Evolutionary conservation across 106 monocot species (phyloP).

Genomic region (Hemerocallis citrina): DNA sequence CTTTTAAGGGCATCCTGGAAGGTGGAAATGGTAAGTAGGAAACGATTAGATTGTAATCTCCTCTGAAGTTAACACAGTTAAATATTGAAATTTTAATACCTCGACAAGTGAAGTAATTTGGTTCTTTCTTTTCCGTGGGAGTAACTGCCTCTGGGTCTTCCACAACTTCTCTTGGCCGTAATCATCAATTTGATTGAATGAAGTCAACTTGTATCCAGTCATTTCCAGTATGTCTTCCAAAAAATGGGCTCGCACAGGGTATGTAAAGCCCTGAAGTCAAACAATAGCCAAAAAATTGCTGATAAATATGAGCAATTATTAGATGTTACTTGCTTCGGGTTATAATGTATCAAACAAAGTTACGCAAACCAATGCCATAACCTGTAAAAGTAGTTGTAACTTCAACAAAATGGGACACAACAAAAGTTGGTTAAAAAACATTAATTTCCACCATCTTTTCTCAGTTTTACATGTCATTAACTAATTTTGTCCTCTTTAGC

Average conservation of each 20-base stretch:
- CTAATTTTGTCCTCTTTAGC: background rate
- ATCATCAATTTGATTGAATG: constrained; percentile 95
- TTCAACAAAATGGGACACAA: background rate
- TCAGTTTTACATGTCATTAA: background rate
- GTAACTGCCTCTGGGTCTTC: constrained; percentile 93
- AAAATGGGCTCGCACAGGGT: constrained; percentile 82
- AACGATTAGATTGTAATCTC: too few relatives aligned
- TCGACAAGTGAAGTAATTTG: constrained; percentile 88
- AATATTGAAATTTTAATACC: constrained; percentile 27
- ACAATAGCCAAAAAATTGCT: background rate
- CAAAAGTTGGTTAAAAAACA: background rate
- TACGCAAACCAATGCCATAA: background rate
- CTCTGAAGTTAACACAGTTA: constrained; percentile 1
- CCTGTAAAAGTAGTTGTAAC: background rate
- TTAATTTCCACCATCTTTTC: background rate
- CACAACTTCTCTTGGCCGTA: constrained; percentile 99
- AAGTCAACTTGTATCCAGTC: constrained; percentile 87
- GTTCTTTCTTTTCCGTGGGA: constrained; percentile 88
- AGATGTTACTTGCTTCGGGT: background rate
- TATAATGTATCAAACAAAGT: background rate
- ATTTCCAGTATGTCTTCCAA: constrained; percentile 93
- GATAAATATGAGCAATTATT: background rate
- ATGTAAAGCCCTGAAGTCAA: constrained; percentile 76
- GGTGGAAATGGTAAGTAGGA: constrained; percentile 5
- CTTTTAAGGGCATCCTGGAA: constrained; percentile 71